Evolutionary conservation across 1,139 yeast genomes (phyloP).

Genomic region (Scheffersomyces quercinus): DNA sequence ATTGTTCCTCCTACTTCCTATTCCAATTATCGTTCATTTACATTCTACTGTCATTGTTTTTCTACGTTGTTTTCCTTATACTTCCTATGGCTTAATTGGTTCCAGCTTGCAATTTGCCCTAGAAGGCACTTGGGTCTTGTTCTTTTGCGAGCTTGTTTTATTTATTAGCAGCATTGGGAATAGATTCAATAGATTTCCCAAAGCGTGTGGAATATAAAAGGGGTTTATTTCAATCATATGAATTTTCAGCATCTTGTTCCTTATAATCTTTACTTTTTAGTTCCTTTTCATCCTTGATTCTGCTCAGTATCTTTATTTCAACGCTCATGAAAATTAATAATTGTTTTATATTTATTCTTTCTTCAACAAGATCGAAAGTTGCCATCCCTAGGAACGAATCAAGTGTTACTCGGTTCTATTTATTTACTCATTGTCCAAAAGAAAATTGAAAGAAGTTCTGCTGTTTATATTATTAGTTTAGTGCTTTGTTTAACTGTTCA

Average conservation of each 20-base stretch:
- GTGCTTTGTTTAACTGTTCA: conserved; percentile 1
- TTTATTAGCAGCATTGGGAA: not conserved
- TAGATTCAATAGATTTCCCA: not conserved
- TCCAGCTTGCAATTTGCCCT: too few relatives aligned
- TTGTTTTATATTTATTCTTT: not conserved
- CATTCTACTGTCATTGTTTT: too few relatives aligned
- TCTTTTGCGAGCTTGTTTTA: too few relatives aligned
- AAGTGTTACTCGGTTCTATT: too few relatives aligned
- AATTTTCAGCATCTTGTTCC: not conserved
- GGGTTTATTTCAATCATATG: not conserved
- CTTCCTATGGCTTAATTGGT: too few relatives aligned
- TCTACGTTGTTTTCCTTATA: too few relatives aligned
- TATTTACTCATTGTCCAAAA: too few relatives aligned
- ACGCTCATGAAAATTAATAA: not conserved
- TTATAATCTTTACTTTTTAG: not conserved
- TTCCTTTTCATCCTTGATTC: not conserved
- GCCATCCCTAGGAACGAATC: too few relatives aligned
- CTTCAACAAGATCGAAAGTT: not conserved
- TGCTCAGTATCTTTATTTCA: not conserved
- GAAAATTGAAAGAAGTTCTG: too few relatives aligned
- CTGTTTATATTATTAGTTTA: not conserved
- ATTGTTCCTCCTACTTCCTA: too few relatives aligned
- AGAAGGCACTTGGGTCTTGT: too few relatives aligned
- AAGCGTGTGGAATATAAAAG: not conserved
- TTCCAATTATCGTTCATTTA: too few relatives aligned